Evolutionary conservation across 345 rosid genomes (phyloP).

Genomic region (Brassica rapa): DNA sequence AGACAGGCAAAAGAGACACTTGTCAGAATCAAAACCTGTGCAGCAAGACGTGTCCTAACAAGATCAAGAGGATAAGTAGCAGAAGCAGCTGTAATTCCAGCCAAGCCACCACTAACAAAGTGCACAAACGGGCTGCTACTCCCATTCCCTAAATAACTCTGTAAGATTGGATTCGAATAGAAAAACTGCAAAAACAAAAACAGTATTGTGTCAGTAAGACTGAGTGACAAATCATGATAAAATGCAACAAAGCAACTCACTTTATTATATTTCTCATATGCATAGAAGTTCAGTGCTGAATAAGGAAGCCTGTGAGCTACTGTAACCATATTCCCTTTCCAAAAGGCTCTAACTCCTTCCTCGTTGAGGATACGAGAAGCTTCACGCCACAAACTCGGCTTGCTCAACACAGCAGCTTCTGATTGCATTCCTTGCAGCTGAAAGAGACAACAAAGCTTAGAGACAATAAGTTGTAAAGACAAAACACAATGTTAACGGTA

Average conservation of each 20-base stretch:
- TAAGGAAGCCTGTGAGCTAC: constrained; percentile 94
- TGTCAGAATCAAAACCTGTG: constrained; percentile 57
- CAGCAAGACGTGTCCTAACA: constrained; percentile 95
- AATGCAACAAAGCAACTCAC: constrained; percentile 30
- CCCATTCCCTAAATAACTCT: constrained; percentile 41
- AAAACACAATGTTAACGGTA: not conserved
- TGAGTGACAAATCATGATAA: not conserved
- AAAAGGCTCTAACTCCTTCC: constrained; percentile 93
- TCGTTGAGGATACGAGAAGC: constrained; percentile 79
- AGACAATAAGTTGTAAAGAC: not conserved
- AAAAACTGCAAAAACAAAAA: constrained; percentile 54
- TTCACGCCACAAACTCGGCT: constrained; percentile 74
- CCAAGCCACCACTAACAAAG: constrained; percentile 88
- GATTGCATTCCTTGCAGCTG: constrained; percentile 99
- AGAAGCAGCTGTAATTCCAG: constrained; percentile 92
- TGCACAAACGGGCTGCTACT: constrained; percentile 52
- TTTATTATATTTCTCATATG: constrained; percentile 72
- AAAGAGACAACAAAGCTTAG: constrained; percentile 38
- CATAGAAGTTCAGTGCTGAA: constrained; percentile 74
- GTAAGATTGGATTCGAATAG: constrained; percentile 46
- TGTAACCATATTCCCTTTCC: constrained; percentile 95
- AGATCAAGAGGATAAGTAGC: constrained; percentile 94
- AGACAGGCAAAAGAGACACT: constrained; percentile 4
- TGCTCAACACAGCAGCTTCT: constrained; percentile 58
- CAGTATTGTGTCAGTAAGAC: not conserved